Base-by-base conservation (phyloP, 2,329 filamentous ascomycete species). In the Orbilia javanica region DNA sequence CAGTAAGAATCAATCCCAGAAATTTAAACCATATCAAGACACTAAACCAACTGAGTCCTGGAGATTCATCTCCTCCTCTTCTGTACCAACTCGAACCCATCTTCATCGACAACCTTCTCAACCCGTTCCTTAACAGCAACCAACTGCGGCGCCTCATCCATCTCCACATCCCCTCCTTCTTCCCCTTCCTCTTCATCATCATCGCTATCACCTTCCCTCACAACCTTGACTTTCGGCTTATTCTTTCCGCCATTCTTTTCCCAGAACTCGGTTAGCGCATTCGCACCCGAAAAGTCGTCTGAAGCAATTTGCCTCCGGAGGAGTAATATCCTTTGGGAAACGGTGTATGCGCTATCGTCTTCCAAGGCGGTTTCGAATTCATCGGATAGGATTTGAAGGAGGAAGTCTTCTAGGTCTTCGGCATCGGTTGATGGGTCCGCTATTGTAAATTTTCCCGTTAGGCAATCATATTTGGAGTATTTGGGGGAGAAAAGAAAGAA, bases 281-380 rank as follows among this genome's bases (percentile, higher is more conserved):
- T 87, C 66, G 94, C 88, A 78, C 68, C 64, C 4, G 75, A 68
- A 55, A 64, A 68, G 55, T 88, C 88, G n/a, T 86, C 86, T 1
- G 66, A 13, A 73, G 87, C 86, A 81, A 90, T 90, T 82, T 92
- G 88, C 74, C 86, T 86, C 81, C 90, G 87, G 79, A 95, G 85
- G 65, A 87, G 87, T 83, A 96, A 85, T 74, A 98, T 92, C 81
- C 90, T 87, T 74, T 87, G 86, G 8, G 94, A 94, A 5, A 97
- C 89, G 70, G 91, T 88, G 66, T 88, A 90, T 36, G 90, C 92
- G 57, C 91, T 95, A 81, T 94, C 94, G 84, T 99, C 96, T 82
- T 98, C 96, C 29, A 97, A 89, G 71, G 93, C 91, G 69, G 96
- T 92, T 82, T 97, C 94, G 82, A 98, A 99, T 85, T 99, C 96